A percentile compares a stretch with the other conserved stretches of the same genome.
Evolutionary conservation across 371 early-diverging fungal genomes (phyloP).

Genomic region (Phascolomyces articulosus): DNA sequence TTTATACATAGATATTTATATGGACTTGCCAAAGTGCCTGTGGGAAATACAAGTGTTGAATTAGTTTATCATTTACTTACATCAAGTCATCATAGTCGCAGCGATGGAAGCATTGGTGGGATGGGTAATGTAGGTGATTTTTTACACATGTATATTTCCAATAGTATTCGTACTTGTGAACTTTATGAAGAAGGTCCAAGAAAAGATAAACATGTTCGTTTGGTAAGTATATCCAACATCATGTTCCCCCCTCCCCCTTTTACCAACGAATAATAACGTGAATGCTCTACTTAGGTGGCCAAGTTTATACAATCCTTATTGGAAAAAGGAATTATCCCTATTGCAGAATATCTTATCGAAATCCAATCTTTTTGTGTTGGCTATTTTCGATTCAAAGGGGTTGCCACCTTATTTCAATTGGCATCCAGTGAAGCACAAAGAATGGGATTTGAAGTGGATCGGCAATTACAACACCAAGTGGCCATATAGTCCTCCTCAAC

Average conservation of each 20-base stretch:
- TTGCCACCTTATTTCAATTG: slow-evolving; percentile 32
- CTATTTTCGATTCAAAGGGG: slow-evolving; percentile 31
- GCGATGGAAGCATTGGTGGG: too few relatives aligned
- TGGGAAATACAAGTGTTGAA: slow-evolving; percentile 57
- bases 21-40: slow-evolving; percentile 26
- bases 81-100: slow-evolving; percentile 12
- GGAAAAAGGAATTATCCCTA: slow-evolving; percentile 54
- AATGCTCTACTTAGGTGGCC: slow-evolving; percentile 51
- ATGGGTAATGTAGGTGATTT: slow-evolving; percentile 45
- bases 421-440: slow-evolving; percentile 30
- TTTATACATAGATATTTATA: slow-evolving; percentile 30
- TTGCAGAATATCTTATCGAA: slow-evolving; percentile 65
- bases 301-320: slow-evolving; percentile 71
- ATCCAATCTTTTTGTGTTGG: slow-evolving; percentile 71
- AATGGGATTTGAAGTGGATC: slow-evolving; percentile 13
- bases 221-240: slow-evolving; percentile 44
- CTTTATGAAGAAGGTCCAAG: slow-evolving; percentile 52
- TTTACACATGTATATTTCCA: slow-evolving; percentile 66
- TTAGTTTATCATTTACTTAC: slow-evolving; percentile 64
- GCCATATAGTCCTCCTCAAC: too few relatives aligned
- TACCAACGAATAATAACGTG: not conserved
- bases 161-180: slow-evolving; percentile 70
- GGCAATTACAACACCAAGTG: slow-evolving; percentile 1
- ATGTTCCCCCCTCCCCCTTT: not conserved
- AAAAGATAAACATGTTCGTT: slow-evolving; percentile 67